phyloP scores from a whole-genome alignment of 768 basidiomycete species.

The Trametopsis cervina region DNA sequence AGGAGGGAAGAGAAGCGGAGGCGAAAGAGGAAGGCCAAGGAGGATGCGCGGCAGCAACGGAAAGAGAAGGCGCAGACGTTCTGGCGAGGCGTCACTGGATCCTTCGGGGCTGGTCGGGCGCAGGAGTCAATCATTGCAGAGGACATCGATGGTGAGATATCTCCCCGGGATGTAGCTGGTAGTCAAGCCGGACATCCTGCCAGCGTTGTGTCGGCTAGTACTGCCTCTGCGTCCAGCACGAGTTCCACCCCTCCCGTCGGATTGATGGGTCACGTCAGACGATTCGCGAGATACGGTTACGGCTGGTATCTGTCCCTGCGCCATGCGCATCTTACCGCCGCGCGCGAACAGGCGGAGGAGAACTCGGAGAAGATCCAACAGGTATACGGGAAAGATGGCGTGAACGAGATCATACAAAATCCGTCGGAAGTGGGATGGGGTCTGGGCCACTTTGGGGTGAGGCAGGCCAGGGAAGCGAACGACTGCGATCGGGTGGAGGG shows the following conservation, averaged over 20 bases:
- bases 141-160: background rate
- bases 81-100: conserved; percentile 52
- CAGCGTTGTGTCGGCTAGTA: background rate
- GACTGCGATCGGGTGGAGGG: conserved; percentile 24
- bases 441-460: conserved; percentile 60
- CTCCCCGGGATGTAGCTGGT: background rate
- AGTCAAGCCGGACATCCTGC: background rate
- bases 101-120: conserved; percentile 27
- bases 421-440: conserved; percentile 55
- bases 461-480: conserved; percentile 25
- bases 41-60: conserved; percentile 42
- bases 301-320: conserved; percentile 56
- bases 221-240: background rate
- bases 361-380: conserved; percentile 59
- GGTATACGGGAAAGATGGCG: conserved; percentile 38
- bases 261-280: conserved; percentile 1
- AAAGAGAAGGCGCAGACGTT: conserved; percentile 47
- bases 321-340: conserved; percentile 65
- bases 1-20: conserved; percentile 46
- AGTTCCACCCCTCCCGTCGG: background rate
- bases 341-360: conserved; percentile 64
- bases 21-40: conserved; percentile 36
- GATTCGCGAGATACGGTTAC: conserved; percentile 19
- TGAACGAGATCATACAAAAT: conserved; percentile 13
- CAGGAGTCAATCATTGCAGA: background rate